Base-by-base conservation (phyloP, 177 flowering plant genomes). In the Telopea speciosissima region DNA sequence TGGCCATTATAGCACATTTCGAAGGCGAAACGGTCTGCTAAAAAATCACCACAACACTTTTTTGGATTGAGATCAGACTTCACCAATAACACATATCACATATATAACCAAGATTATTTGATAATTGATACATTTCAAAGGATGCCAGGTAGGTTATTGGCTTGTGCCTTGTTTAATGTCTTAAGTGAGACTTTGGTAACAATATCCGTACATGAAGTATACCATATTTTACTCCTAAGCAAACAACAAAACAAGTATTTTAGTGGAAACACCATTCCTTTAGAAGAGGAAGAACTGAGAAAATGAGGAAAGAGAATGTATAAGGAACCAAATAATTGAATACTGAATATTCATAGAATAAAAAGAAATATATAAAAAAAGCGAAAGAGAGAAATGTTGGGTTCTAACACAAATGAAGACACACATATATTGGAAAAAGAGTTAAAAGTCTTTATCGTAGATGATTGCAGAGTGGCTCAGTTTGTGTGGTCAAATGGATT, bases 401-500 rank as follows among this genome's bases (percentile, higher is more conserved):
- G 26, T 40, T 26, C 28, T 6, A 66, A 22, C 36, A 42, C 28
- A 24, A 56, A 66, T 40, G 67, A 26, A 40, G 73, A 67, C 68
- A 67, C 25, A 64, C 28, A 49, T 71, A 76, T 77, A n/a, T 72
- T 82, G 83, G 79, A 81, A 81, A 73, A 71, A 72, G 63, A 64
- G 63, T 65, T 64, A 64, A 71, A 2, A 28, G 72, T 76, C 78
- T 75, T 74, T 76, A 69, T 76, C 24, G 74, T 70, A 56, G 79
- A 76, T 81, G 81, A 84, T 80, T 80, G 68, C 81, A 79, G 79
- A 68, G 71, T 63, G 70, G 25, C 68, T 67, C 70, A 73, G 74
- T 66, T 71, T 77, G 79, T 71, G 73, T 67, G 75, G 80, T 84
- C 87, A 81, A 83, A 83, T 83, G 86, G 86, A 74, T 78, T 83